These are phyloP conservation scores for Lactifluus volemus DNA, from an alignment of 768 basidiomycete genomes.

Conservation along the genomic window DNA sequence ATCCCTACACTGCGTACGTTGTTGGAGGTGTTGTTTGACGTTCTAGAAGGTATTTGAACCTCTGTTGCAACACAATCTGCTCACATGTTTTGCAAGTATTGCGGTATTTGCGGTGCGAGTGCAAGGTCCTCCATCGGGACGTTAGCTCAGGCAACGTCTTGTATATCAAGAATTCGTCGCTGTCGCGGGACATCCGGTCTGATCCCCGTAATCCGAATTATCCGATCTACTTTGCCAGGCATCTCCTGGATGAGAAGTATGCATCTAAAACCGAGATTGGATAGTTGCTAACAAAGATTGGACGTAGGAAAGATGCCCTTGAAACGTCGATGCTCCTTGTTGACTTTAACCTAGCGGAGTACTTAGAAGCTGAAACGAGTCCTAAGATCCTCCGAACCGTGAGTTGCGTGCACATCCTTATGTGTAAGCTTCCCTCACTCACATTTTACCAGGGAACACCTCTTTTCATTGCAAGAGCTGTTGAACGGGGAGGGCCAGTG, in stretches of 20 bases:
- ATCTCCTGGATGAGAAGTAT: slow-evolving; percentile 1
- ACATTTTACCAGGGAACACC: not conserved
- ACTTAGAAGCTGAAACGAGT: not conserved
- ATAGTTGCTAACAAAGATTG: not conserved
- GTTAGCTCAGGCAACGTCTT: not conserved
- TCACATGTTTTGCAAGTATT: slow-evolving; percentile 5
- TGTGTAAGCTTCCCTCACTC: not conserved
- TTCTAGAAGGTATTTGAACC: no score
- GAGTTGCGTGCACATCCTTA: not conserved
- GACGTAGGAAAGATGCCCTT: not conserved
- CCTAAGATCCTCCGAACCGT: not conserved
- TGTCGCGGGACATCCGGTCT: no score
- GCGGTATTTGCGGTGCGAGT: not conserved
- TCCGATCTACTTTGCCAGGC: not conserved
- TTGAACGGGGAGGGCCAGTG: not conserved
- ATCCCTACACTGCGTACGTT: not conserved
- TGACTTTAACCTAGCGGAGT: not conserved
- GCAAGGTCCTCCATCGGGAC: not conserved
- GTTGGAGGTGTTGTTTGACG: not conserved
- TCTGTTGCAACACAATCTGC: not conserved
- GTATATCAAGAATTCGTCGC: not conserved
- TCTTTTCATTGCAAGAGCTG: not conserved
- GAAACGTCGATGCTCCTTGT: not conserved
- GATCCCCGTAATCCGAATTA: no score
- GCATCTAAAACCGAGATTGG: not conserved